phyloP scores from a whole-genome alignment of 73 alveolate genomes.

The Stentor coeruleus region DNA sequence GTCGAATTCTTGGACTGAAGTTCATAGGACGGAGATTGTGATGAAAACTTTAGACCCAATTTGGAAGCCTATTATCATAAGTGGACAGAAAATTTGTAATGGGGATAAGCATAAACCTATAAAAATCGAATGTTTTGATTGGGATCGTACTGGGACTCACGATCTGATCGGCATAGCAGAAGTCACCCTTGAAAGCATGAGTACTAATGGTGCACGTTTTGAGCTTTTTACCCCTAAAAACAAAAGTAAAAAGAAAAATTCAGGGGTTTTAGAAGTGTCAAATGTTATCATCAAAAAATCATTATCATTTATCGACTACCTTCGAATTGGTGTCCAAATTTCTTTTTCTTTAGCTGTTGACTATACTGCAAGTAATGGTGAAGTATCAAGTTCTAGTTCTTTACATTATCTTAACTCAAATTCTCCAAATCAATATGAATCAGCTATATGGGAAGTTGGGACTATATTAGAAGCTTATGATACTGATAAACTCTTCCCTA shows the following conservation, averaged over 20 bases:
- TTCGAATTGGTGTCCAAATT: slow-evolving; percentile 75
- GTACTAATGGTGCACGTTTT: slow-evolving; percentile 30
- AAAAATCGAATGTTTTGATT: slow-evolving; percentile 58
- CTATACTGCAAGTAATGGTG: slow-evolving; percentile 75
- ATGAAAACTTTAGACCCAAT: slow-evolving; percentile 17
- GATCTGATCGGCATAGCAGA: slow-evolving; percentile 41
- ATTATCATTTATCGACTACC: slow-evolving; percentile 58
- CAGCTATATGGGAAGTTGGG: slow-evolving; percentile 67
- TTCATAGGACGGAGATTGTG: slow-evolving; percentile 32
- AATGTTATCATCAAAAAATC: neutral
- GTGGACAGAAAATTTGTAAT: slow-evolving; percentile 54
- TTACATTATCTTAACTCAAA: slow-evolving; percentile 55
- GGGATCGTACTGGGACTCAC: slow-evolving; percentile 39
- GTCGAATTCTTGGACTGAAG: slow-evolving; percentile 26
- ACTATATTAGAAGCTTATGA: slow-evolving; percentile 69
- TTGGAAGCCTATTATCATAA: slow-evolving; percentile 53
- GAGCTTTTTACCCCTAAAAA: slow-evolving; percentile 25
- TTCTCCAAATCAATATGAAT: slow-evolving; percentile 55
- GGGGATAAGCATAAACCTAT: slow-evolving; percentile 63
- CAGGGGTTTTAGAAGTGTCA: slow-evolving; percentile 21
- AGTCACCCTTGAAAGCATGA: slow-evolving; percentile 36
- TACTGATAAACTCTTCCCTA: slow-evolving; percentile 69
- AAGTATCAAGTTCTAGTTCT: slow-evolving; percentile 42
- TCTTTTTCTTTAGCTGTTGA: slow-evolving; percentile 67
- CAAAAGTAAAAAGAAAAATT: neutral